A percentile compares a stretch with the other conserved stretches of the same genome.
Evolutionary conservation across 73 alveolate genomes (phyloP).

Genomic region (Uronychia setigera): DNA sequence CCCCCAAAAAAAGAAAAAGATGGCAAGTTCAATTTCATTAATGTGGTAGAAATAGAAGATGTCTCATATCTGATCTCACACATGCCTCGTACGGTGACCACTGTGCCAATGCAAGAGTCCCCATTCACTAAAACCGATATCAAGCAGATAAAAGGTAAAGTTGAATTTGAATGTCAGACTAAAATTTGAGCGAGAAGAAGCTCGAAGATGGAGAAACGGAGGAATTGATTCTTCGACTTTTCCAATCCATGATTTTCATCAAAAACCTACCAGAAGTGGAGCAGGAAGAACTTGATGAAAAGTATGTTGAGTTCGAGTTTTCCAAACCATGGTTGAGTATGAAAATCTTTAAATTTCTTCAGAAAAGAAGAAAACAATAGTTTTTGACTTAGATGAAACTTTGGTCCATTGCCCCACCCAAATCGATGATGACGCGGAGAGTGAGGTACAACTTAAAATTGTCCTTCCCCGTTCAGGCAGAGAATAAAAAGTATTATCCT

Average conservation of each 20-base stretch:
- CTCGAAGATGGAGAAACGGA: not conserved
- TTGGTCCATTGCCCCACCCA: slow-evolving; percentile 53
- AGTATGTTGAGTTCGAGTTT: not conserved
- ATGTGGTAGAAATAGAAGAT: not conserved
- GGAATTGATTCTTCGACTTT: not conserved
- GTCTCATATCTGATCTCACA: not conserved
- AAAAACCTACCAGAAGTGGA: not conserved
- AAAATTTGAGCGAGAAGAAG: not conserved
- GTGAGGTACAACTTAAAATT: slow-evolving; percentile 16
- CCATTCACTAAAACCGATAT: not conserved
- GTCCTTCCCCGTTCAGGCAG: not conserved
- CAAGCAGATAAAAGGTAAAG: not conserved
- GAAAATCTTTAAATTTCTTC: not conserved
- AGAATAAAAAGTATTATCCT: not conserved
- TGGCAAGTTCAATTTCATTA: not conserved
- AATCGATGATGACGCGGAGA: slow-evolving; percentile 4
- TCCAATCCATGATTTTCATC: not conserved
- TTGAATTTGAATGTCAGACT: not conserved
- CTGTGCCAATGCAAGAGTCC: not conserved
- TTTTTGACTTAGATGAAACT: slow-evolving; percentile 80
- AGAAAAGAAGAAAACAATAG: slow-evolving; percentile 48
- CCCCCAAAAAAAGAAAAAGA: not conserved
- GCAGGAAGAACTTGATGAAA: not conserved
- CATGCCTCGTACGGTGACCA: not conserved
- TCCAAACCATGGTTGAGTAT: not conserved